Base-by-base conservation (phyloP, 345 rosid species). In the Geranium brycei region DNA sequence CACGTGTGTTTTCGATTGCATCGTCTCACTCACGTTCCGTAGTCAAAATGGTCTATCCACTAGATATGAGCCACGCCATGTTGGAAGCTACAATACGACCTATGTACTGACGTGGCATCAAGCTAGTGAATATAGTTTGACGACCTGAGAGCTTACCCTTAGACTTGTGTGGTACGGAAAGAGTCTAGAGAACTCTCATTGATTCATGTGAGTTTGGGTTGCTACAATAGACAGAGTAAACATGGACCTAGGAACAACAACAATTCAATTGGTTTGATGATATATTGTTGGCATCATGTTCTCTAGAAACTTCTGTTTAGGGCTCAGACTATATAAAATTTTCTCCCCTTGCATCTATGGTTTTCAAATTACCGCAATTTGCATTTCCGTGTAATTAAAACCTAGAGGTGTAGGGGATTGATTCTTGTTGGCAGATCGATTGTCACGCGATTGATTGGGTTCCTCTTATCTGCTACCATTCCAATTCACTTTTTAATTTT, bases 251-350 rank as follows among this genome's bases (percentile, higher is more conserved):
- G 19, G 55, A 35, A 58, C 28, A 23, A 23, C 28, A 23, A 23
- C 28, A 28, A 75, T 76, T 65, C 6, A 53, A 70, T 57, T 7
- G 67, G 75, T 65, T 83, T 64, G 18, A 57, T 38, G 8, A n/a
- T n/a, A n/a, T 4, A 15, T 18, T 19, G 53, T 32, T 77, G 64
- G 65, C 75, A 78, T 80, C 88, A 88, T 83, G 60, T 1, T 60
- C 73, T 84, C 88, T 68, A 75, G 90, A 88, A 86, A 65, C 85
- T 84, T 88, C 91, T 64, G 19, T 67, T 16, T 38, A 4, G 31
- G 0, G 17, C 61, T 11, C 23, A 51, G 0, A 0, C 30, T 18
- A 1, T 17, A 5, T 3, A 6, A 4, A 3, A 0, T 11, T 0
- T 1, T 0, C 0, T 0, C 6, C 28, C 28, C 2, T 1, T 23